Percentiles rank a stretch among this genome's conserved stretches.
Evolutionary conservation across 2,329 filamentous ascomycete species (phyloP).

Genomic region (Venturia carpophila): DNA sequence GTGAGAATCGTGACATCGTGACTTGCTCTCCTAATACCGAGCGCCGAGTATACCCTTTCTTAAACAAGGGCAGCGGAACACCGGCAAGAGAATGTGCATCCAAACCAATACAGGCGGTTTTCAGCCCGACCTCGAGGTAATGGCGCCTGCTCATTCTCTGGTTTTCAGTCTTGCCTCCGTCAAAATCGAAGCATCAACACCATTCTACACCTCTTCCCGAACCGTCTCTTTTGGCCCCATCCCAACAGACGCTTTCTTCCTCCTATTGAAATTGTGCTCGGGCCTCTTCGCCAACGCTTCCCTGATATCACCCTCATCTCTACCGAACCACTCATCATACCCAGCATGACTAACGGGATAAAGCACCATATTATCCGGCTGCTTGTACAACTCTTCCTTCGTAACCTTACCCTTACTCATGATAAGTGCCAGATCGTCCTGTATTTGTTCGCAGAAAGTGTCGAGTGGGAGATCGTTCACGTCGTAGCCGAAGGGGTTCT

Average conservation of each 20-base stretch:
- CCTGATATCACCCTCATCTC: constrained; percentile 35
- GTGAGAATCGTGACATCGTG: too few relatives aligned
- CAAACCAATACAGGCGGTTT: too few relatives aligned
- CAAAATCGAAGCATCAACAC: background rate
- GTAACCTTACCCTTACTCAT: constrained; percentile 49
- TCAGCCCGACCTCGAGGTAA: too few relatives aligned
- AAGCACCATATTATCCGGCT: constrained; percentile 45
- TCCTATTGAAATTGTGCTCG: constrained; percentile 14
- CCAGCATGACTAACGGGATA: constrained; percentile 46
- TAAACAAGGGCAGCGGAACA: too few relatives aligned
- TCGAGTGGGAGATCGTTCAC: constrained; percentile 77
- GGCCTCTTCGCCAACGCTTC: constrained; percentile 38
- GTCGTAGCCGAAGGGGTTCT: constrained; percentile 77
- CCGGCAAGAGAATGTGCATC: too few relatives aligned
- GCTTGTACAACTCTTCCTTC: constrained; percentile 45
- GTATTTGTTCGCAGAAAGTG: constrained; percentile 66
- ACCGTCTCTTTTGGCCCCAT: background rate
- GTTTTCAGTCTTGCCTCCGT: background rate
- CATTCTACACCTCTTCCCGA: background rate
- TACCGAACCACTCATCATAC: constrained; percentile 31
- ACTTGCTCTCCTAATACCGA: too few relatives aligned
- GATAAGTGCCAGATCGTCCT: constrained; percentile 66
- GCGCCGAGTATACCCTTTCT: too few relatives aligned
- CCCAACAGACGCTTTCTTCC: constrained; percentile 31
- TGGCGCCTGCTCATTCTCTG: too few relatives aligned